These are phyloP conservation scores for Xylariaceae sp. DNA, from an alignment of 2,329 filamentous ascomycete genomes.

Conservation along the genomic window DNA sequence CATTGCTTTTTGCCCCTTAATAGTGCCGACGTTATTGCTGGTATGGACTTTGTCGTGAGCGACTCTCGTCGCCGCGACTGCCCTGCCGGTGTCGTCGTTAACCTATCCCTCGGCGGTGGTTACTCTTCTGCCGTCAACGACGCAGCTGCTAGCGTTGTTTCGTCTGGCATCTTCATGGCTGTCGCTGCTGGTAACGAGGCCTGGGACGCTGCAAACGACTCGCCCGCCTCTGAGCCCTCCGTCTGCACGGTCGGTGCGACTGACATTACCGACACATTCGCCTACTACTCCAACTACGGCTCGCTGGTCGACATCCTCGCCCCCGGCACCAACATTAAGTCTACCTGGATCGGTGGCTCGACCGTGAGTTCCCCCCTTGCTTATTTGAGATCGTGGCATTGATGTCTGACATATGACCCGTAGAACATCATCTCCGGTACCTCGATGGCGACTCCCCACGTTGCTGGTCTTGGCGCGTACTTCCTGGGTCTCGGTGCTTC, in stretches of 20 bases:
- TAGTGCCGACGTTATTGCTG: slow-evolving; percentile 29
- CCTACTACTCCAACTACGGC: slow-evolving; percentile 49
- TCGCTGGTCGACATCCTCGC: slow-evolving; percentile 39
- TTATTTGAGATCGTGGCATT: not conserved
- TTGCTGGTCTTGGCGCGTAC: slow-evolving; percentile 57
- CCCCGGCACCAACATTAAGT: slow-evolving; percentile 38
- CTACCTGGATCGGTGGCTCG: slow-evolving; percentile 35
- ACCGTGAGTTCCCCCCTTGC: slow-evolving; percentile 17
- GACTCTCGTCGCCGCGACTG: slow-evolving; percentile 39
- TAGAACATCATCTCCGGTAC: slow-evolving; percentile 49
- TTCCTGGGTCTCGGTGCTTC: slow-evolving; percentile 42
- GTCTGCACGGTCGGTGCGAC: slow-evolving; percentile 51
- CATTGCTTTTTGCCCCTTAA: not conserved
- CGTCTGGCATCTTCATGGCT: slow-evolving; percentile 45
- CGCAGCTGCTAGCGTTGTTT: slow-evolving; percentile 43
- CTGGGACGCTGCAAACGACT: slow-evolving; percentile 37
- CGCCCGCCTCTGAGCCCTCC: slow-evolving; percentile 44
- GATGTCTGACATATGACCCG: slow-evolving; percentile 22
- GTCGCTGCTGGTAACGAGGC: slow-evolving; percentile 51
- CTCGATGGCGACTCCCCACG: slow-evolving; percentile 57
- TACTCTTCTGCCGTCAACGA: slow-evolving; percentile 44
- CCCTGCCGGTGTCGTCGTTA: slow-evolving; percentile 43
- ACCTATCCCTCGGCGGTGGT: slow-evolving; percentile 49
- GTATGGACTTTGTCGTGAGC: slow-evolving; percentile 38
- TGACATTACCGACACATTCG: slow-evolving; percentile 34